Base-by-base conservation (phyloP, 106 monocot genomes). In the Narthecium ossifragum region DNA sequence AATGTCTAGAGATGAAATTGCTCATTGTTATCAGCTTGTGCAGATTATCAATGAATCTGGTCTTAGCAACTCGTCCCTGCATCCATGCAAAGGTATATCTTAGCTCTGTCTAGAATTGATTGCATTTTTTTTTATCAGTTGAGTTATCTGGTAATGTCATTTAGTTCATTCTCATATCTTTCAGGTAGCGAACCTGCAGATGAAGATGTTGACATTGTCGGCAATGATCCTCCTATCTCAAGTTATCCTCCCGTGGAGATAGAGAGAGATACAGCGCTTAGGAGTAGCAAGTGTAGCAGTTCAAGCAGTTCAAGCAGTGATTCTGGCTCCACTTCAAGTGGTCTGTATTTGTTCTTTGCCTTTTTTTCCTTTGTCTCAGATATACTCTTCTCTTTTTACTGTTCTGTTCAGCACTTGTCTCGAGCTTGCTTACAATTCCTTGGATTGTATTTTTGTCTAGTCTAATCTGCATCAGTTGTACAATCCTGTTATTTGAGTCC, bases 141-240 rank as follows among this genome's bases (percentile, higher is more conserved):
- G 3, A 30, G n/a, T 17, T 12, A 12, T 30, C 14, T 55, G 29
- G 11, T 41, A 7, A 20, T 26, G 8, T 18, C 0, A 4, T 43
- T 43, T 1, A 17, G 10, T 43, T 43, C 17, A 17, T 43, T 56
- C 50, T 61, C n/a, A 32, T 33, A 34, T 39, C 56, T 49, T 25
- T 9, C 67, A 89, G 88, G 59, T 9, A 65, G 83, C 72, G 94
- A 83, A 33, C 80, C 64, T 28, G 67, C 60, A 18, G 90, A 90
- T 45, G 88, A 90, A 43, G 86, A 90, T 71, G 86, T 86, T 22
- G 90, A 90, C 67, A 90, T 90, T 38, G 80, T 67, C 51, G 86
- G 76, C n/a, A 81, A 86, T 74, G 86, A 90, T 75, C 86, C 64
- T 68, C 96, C 86, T 15, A 46, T 83, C n/a, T 58, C 80, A 48